Evolutionary conservation across 2,329 filamentous ascomycete species (phyloP), one percentile per base, ranked within the genome.

Genomic region (Fusarium penzigii): DNA sequence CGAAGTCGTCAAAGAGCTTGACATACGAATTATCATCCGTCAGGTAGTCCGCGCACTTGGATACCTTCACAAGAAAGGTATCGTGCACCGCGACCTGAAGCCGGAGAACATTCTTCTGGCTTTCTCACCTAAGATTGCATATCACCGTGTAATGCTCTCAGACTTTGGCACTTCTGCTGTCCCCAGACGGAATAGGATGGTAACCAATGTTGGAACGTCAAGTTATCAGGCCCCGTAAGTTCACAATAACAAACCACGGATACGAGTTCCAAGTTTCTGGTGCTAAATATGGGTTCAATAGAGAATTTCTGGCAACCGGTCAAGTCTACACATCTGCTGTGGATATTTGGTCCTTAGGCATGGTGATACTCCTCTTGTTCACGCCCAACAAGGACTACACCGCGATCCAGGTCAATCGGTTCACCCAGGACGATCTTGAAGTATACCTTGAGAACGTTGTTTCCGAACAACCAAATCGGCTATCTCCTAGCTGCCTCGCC

Each of bases 31-130:
- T 56, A 75, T 83, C 17, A 61, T 80, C 9, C 68, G 73, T 4
- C 80, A 83, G 58, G 65, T 83, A 3, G 63, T 80, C 2, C 68
- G 70, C 6, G 79, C 72, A 1, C 65, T 82, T 2, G 53, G 58
- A 2, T 81, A 80, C 56, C 72, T 82, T 7, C 80, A 82, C 55
- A 58, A 61, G n/a, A 77, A 77, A 40, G 73, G 74, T 0, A 72
- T 83, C 7, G 72, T 78, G 0, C 80, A 83, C 59, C 74, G 80
- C 2, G 80, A 83, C 49, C 66, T 83, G 29, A 83, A 83, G 54
- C 78, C 75, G 0, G 79, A 82, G 57, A 83, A 82, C 39, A 71
- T 83, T 4, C 72, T 83, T 11, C 70, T 81, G 49, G 75, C 74
- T 0, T 73, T 72, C 13, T 78, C 76, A 2, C 76, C 77, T 0